A percentile compares a stretch with the other conserved stretches of the same genome.
Conservation (phyloP, 257 asterid species). For the Apocynum venetum region DNA sequence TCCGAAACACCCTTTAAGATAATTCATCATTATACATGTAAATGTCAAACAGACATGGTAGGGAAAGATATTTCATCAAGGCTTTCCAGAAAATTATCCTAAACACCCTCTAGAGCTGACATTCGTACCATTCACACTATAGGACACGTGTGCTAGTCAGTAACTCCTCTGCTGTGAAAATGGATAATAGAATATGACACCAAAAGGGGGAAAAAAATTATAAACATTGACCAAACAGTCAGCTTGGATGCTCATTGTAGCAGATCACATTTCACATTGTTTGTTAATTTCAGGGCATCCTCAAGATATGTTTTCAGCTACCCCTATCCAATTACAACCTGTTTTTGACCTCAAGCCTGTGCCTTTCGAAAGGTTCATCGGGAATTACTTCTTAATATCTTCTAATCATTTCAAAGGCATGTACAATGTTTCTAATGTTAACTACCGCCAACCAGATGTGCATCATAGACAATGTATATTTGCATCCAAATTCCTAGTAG, state of each 20-base stretch:
- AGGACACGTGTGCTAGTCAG: neutral
- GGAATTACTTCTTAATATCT: neutral
- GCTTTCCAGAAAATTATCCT: neutral
- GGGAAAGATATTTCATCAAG: neutral
- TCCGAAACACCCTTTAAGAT: too few species aligned
- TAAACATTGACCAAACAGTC: neutral
- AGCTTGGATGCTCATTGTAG: neutral
- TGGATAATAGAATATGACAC: neutral
- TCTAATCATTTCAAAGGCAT: neutral
- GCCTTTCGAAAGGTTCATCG: neutral
- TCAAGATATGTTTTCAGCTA: too few species aligned
- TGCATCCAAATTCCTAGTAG: neutral
- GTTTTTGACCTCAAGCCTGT: neutral
- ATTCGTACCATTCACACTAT: neutral
- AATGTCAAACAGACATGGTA: neutral
- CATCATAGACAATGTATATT: neutral
- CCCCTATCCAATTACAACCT: too few species aligned
- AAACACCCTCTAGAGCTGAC: neutral
- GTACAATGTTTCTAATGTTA: neutral
- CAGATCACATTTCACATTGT: neutral
- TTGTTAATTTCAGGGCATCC: neutral
- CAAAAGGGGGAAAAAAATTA: neutral
- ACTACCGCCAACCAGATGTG: neutral
- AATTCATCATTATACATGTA: too few species aligned
- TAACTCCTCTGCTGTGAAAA: neutral